phyloP scores from a whole-genome alignment of 768 basidiomycete species.

The Leccinum longicurvipes region DNA sequence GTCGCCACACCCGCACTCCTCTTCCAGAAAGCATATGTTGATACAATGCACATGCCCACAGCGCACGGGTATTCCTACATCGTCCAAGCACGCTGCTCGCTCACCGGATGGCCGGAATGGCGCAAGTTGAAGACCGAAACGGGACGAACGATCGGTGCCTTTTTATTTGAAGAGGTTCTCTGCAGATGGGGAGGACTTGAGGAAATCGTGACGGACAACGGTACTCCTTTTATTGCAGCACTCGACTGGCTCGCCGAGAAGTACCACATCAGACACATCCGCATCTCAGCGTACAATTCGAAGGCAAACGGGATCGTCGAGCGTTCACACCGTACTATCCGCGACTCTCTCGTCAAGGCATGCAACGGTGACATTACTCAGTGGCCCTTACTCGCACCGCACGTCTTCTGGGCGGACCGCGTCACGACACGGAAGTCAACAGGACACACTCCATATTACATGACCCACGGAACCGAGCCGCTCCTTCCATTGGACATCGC shows the following conservation, averaged over 20 bases:
- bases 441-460: not conserved
- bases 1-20: not conserved
- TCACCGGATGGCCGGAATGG: slow-evolving; percentile 35
- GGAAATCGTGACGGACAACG: too few species aligned
- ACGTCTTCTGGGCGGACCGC: slow-evolving; percentile 37
- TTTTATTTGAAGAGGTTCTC: slow-evolving; percentile 34
- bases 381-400: slow-evolving; percentile 32
- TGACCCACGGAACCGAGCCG: not conserved
- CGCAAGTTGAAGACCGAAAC: slow-evolving; percentile 21
- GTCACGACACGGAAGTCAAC: not conserved
- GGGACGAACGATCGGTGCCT: slow-evolving; percentile 23
- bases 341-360: slow-evolving; percentile 35
- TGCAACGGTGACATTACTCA: slow-evolving; percentile 28
- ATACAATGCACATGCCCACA: slow-evolving; percentile 40
- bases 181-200: too few species aligned
- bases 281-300: too few species aligned
- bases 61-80: slow-evolving; percentile 33
- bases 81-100: slow-evolving; percentile 35
- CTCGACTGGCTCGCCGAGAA: too few species aligned
- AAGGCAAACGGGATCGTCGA: slow-evolving; percentile 38
- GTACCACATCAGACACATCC: too few species aligned
- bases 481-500: too few species aligned
- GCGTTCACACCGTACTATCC: slow-evolving; percentile 27
- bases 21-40: slow-evolving; percentile 31
- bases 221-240: too few species aligned